These are phyloP conservation scores for Olyra latifolia DNA, from an alignment of 176 grass and related monocot genomes.

Conservation along the genomic window DNA sequence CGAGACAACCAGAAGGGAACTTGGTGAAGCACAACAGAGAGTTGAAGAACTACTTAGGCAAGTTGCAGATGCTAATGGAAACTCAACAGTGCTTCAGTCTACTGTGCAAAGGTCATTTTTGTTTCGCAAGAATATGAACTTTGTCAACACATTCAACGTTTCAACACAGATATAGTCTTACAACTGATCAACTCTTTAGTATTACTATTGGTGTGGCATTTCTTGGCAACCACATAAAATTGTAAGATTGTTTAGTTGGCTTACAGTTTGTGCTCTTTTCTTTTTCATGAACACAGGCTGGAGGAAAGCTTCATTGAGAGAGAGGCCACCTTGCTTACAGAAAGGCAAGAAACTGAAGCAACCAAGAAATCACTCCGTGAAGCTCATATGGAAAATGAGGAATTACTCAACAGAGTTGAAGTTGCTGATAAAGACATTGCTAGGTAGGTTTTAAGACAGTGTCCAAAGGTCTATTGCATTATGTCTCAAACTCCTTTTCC, in stretches of 20 bases:
- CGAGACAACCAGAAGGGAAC: conserved; percentile 40
- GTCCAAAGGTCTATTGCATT: conserved; percentile 39
- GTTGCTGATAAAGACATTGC: conserved; percentile 46
- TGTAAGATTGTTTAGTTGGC: conserved; percentile 18
- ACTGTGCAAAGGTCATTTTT: conserved; percentile 60
- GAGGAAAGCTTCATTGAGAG: conserved; percentile 61
- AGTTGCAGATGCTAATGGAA: conserved; percentile 57
- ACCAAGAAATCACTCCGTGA: conserved; percentile 54
- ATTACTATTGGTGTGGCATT: not conserved
- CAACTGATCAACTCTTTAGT: not conserved
- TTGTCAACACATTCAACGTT: not conserved
- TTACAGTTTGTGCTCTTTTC: conserved; percentile 25
- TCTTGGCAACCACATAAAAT: conserved; percentile 12
- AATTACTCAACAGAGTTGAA: conserved; percentile 53
- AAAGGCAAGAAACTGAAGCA: conserved; percentile 60
- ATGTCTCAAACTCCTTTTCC: not conserved
- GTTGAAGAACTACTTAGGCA: conserved; percentile 52
- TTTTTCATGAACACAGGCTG: conserved; percentile 53
- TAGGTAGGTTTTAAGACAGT: conserved; percentile 56
- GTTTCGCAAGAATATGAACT: conserved; percentile 27
- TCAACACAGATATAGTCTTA: not conserved
- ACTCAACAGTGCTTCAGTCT: conserved; percentile 47
- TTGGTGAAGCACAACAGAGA: conserved; percentile 51
- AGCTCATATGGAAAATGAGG: conserved; percentile 49
- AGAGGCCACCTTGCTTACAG: conserved; percentile 45